Conservation (phyloP, 208 protist genomes). For the Leishmania guyanensis region DNA sequence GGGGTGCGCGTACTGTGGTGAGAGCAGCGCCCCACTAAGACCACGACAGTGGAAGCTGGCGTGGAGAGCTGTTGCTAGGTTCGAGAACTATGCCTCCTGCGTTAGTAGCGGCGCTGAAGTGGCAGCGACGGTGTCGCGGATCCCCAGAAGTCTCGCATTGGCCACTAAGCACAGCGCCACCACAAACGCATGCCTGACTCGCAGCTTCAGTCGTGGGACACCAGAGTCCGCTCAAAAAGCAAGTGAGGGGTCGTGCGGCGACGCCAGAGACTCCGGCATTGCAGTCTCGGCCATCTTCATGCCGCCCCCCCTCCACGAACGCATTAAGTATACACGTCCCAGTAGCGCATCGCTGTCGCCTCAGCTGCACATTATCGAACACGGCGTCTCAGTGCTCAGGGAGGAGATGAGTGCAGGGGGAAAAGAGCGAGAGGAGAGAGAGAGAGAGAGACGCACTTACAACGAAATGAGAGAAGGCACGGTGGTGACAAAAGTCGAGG, state of each 20-base stretch:
- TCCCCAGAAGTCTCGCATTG: slow-evolving; percentile 30
- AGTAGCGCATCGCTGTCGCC: not conserved
- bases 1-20: slow-evolving; percentile 6
- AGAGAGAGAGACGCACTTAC: not conserved
- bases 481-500: not conserved
- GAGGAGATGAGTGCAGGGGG: too few relatives aligned
- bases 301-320: not conserved
- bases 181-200: not conserved
- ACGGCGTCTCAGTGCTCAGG: not conserved
- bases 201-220: slow-evolving; percentile 21
- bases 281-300: slow-evolving; percentile 14
- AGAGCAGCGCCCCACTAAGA: slow-evolving; percentile 15
- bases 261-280: slow-evolving; percentile 6
- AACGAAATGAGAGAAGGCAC: not conserved
- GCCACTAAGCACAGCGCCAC: slow-evolving; percentile 31
- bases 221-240: not conserved
- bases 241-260: not conserved
- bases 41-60: slow-evolving; percentile 28
- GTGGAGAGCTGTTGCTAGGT: slow-evolving; percentile 3
- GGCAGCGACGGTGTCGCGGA: not conserved
- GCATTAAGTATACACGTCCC: not conserved
- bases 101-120: slow-evolving; percentile 20
- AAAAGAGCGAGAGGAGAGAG: not conserved
- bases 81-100: slow-evolving; percentile 24
- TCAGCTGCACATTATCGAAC: slow-evolving; percentile 18